Base-by-base conservation (phyloP, 1,139 yeast species). In the Chernovozyma aurita region DNA sequence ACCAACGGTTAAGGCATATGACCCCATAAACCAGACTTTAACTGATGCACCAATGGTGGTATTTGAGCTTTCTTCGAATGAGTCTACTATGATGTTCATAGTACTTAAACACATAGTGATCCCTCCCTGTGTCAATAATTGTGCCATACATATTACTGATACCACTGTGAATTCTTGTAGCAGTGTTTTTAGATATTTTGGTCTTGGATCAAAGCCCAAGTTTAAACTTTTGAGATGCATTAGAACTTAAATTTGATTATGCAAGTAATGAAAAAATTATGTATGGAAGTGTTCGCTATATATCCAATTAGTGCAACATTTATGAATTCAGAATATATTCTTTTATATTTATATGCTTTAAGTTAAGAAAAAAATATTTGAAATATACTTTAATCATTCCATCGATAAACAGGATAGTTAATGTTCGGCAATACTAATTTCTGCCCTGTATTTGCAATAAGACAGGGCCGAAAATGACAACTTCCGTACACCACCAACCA, bases 11-110 rank as follows among this genome's bases (percentile, higher is more conserved):
- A 76, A 52, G 1, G 81, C 77, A 46, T 70, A 75, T 0, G 80
- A 69, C 3, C 79, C 78, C 74, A 74, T 67, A 36, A 74, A 68
- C 82, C 82, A 76, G 2, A 73, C 67, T 41, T 68, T 52, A 18
- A 52, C 48, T 3, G 65, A 46, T n/a, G 48, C 33, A 12, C 48
- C 46, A 14, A 51, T 43, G 3, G 34, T 36, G 15, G 36, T 36
- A 9, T 46, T 41, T 4, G 46, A 37, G 4, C 40, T 36, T 1
- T 42, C 35, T 4, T 48, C 45, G 38, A 66, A 63, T 3, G 64
- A 55, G 14, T 57, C 52, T 20, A 62, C 40, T 1, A 66, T 55
- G 8, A 60, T 49, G 40, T 65, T 65, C 71, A 65, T 64, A 2
- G 69, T 60, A 36, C 66, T 57, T 24, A 67, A 49, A 2, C 66